Percentiles rank a stretch among this genome's conserved stretches.
Evolutionary conservation across 306 rosid genomes (phyloP).

Genomic region (Citrullus amarus): DNA sequence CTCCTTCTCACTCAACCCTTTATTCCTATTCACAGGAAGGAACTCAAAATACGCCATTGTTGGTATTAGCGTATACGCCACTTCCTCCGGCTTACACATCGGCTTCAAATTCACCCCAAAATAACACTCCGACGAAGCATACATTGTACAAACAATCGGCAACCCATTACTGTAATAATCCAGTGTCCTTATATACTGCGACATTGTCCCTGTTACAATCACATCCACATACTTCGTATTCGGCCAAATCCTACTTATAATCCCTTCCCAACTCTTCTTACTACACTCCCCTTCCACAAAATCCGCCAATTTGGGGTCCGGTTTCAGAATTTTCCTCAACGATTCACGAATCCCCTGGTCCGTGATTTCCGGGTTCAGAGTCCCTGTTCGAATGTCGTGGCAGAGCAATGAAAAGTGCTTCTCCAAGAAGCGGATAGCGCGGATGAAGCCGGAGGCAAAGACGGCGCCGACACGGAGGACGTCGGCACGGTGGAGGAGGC

Average conservation of each 20-base stretch:
- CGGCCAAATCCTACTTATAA: constrained; percentile 71
- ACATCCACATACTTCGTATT: constrained; percentile 85
- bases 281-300: constrained; percentile 42
- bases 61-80: constrained; percentile 77
- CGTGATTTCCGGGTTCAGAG: constrained; percentile 26
- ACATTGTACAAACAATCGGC: constrained; percentile 84
- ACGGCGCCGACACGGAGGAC: constrained; percentile 70
- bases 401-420: constrained; percentile 53
- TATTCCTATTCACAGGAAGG: constrained; percentile 40
- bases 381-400: constrained; percentile 56
- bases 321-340: constrained; percentile 31
- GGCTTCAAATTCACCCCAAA: constrained; percentile 86
- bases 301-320: constrained; percentile 52
- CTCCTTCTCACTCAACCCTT: constrained; percentile 34
- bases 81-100: constrained; percentile 53
- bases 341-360: constrained; percentile 44
- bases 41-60: constrained; percentile 80
- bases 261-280: constrained; percentile 57
- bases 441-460: constrained; percentile 76
- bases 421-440: constrained; percentile 63
- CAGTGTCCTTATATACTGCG: constrained; percentile 76
- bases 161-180: constrained; percentile 69
- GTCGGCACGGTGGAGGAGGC: constrained; percentile 52
- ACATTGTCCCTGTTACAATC: constrained; percentile 92
- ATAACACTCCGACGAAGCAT: constrained; percentile 82